Evolutionary conservation across 768 basidiomycete genomes (phyloP).

Genomic region (Cystobasidium ongulense): DNA sequence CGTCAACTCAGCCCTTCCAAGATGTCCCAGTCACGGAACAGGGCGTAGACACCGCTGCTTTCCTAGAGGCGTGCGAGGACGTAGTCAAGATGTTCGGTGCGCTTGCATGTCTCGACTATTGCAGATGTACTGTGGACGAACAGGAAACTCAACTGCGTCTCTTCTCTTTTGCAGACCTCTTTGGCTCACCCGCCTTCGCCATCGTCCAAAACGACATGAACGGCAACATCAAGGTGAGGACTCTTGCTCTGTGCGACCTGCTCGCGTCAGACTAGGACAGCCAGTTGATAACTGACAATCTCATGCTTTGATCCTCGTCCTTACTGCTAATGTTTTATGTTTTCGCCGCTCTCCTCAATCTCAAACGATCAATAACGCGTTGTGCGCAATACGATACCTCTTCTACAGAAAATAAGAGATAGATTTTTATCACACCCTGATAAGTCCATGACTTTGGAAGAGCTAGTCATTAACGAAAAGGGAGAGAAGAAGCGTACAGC

Average conservation of each 20-base stretch:
- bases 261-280: too few species aligned
- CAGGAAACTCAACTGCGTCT: too few species aligned
- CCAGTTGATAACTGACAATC: not conserved
- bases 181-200: slow-evolving; percentile 73
- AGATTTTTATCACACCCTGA: slow-evolving; percentile 63
- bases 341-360: slow-evolving; percentile 3
- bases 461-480: slow-evolving; percentile 73
- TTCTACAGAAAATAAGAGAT: slow-evolving; percentile 71
- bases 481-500: slow-evolving; percentile 74
- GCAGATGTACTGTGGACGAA: too few species aligned
- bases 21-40: slow-evolving; percentile 76
- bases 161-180: slow-evolving; percentile 56
- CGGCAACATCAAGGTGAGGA: slow-evolving; percentile 73
- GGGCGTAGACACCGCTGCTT: slow-evolving; percentile 78
- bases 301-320: not conserved
- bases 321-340: not conserved
- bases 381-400: not conserved
- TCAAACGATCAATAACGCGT: not conserved
- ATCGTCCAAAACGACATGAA: slow-evolving; percentile 77
- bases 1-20: slow-evolving; percentile 66
- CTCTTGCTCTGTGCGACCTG: not conserved
- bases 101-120: not conserved
- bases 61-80: slow-evolving; percentile 80
- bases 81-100: slow-evolving; percentile 83
- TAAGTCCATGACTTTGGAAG: slow-evolving; percentile 69